These are phyloP conservation scores for Funneliformis caledonium DNA, from an alignment of 371 early-diverging fungal genomes.

Conservation along the genomic window DNA sequence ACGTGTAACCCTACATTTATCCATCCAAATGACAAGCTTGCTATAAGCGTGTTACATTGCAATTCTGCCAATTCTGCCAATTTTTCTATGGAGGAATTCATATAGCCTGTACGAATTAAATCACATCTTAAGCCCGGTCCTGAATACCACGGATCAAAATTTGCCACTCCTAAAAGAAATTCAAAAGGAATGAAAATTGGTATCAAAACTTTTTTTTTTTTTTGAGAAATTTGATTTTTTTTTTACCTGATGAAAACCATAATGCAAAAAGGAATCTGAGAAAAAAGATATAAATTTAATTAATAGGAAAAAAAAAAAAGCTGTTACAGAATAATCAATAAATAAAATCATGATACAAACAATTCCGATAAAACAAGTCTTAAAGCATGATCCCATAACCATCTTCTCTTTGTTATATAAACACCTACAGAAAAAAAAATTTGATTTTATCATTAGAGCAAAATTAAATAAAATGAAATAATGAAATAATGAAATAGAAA, in stretches of 20 bases:
- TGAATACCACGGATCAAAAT: neutral
- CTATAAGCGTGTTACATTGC: neutral
- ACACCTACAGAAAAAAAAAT: neutral
- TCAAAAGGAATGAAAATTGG: neutral
- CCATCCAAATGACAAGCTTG: neutral
- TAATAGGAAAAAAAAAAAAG: neutral
- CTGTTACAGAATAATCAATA: neutral
- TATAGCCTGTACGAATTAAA: neutral
- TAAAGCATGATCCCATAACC: neutral
- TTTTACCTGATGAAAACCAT: constrained; percentile 8
- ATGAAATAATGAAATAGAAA: too few species aligned
- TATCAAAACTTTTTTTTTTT: neutral
- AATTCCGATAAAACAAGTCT: neutral
- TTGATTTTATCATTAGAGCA: neutral
- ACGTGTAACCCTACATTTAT: neutral
- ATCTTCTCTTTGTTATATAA: neutral
- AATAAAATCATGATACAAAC: constrained; percentile 6
- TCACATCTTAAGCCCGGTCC: neutral
- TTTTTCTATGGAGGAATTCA: neutral
- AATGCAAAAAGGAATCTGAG: neutral
- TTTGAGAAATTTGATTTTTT: neutral
- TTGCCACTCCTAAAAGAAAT: neutral
- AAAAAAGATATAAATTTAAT: neutral
- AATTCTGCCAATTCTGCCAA: constrained; percentile 8
- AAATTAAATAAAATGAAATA: neutral